Percentiles rank a stretch among this genome's conserved stretches.
phyloP scores from a whole-genome alignment of 495 filamentous ascomycete species.

The Aspergillus hancockii region DNA sequence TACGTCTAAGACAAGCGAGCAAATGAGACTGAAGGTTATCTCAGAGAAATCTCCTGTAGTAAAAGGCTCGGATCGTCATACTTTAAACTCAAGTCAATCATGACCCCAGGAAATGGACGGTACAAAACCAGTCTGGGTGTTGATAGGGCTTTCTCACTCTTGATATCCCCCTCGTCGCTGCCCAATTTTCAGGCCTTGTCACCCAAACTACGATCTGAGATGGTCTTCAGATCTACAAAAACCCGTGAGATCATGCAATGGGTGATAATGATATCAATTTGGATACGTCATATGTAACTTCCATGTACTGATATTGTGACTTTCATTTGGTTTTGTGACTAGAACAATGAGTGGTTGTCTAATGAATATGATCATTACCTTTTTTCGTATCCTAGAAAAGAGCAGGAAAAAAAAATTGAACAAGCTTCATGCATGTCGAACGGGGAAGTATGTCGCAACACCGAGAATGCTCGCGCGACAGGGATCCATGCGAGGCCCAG shows the following conservation, averaged over 20 bases:
- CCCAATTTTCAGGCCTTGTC: neutral
- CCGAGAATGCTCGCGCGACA: too few relatives aligned
- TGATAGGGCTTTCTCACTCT: neutral
- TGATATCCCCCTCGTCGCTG: neutral
- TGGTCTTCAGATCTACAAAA: neutral
- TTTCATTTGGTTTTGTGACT: neutral
- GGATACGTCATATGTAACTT: neutral
- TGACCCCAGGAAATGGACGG: neutral
- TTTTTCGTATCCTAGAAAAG: neutral
- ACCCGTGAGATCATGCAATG: neutral
- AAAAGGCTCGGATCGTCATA: constrained; percentile 5
- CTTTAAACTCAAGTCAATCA: constrained; percentile 6
- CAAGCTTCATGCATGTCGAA: neutral
- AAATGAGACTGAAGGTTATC: too few relatives aligned
- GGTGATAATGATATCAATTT: neutral
- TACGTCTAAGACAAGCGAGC: neutral
- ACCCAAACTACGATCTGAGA: neutral
- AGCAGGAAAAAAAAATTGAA: neutral
- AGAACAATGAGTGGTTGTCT: neutral
- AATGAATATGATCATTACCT: neutral
- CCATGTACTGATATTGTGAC: neutral
- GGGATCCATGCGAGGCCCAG: too few relatives aligned
- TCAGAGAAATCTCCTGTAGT: neutral
- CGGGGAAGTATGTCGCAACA: neutral
- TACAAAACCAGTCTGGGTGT: neutral